phyloP scores from a whole-genome alignment of 2,329 filamentous ascomycete genomes.

The Beauveria sp. region DNA sequence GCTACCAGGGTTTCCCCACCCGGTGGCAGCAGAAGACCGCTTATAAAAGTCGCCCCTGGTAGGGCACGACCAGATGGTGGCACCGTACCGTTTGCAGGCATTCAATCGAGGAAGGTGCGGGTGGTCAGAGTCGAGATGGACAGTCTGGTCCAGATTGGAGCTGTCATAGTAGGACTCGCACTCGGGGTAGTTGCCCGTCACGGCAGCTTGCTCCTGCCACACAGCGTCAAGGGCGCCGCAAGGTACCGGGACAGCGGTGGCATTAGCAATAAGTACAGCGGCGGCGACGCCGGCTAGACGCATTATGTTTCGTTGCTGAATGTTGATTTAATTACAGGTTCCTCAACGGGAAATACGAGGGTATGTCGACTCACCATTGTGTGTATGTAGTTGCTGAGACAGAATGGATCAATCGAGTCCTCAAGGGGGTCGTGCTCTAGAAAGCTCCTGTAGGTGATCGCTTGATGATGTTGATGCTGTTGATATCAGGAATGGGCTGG shows the following conservation, averaged over 20 bases:
- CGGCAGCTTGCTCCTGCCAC: not conserved
- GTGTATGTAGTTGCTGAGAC: not conserved
- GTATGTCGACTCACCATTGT: not conserved
- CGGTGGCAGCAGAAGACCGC: no score
- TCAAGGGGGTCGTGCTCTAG: not conserved
- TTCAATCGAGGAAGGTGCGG: not conserved
- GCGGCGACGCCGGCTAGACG: not conserved
- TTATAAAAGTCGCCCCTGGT: not conserved
- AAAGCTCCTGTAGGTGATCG: not conserved
- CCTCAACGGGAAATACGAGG: not conserved
- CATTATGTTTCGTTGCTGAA: constrained; percentile 1
- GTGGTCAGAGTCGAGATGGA: not conserved
- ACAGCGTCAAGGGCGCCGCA: not conserved
- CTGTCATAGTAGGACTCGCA: constrained; percentile 3
- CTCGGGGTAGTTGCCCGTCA: not conserved
- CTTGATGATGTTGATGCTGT: not conserved
- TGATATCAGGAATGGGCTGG: not conserved
- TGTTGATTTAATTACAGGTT: not conserved
- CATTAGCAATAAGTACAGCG: not conserved
- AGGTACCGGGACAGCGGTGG: not conserved
- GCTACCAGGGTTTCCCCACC: no score
- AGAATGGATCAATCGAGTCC: not conserved
- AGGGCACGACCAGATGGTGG: not conserved
- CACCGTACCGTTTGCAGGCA: not conserved
- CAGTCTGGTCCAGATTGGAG: not conserved